Base-by-base conservation (phyloP, 1,284 basidiomycete species). In the Inonotus obliquus region DNA sequence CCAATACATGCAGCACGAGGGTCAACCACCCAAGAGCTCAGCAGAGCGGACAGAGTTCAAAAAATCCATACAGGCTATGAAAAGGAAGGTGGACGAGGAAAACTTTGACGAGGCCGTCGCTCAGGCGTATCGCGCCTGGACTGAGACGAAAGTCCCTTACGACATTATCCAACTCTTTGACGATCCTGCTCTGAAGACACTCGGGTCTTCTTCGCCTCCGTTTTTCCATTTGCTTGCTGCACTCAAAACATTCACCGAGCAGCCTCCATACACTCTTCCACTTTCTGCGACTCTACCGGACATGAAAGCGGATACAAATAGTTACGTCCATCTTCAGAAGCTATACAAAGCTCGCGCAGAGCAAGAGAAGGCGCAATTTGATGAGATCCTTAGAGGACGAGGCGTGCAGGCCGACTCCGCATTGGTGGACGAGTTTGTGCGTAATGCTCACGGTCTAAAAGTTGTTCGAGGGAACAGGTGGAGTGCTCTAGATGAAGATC, bases 31-130 rank as follows among this genome's bases (percentile, higher is more conserved):
- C 1, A 75, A 79, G 64, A 85, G 81, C 0, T 78, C 78, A 35
- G 80, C 79, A 0, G 92, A 97, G 68, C 88, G 91, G 68, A 80
- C 87, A 63, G 85, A 82, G 21, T 96, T 98, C 77, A 93, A 94
- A 70, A 77, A 82, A 56, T 65, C 63, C 7, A 77, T 96, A 59
- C 73, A 75, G 37, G 76, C 73, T 1, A 83, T 85, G 78, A 86
- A 83, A 67, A 72, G 80, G 63, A 92, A 94, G 68, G 69, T 76
- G 0, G 96, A 99, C 72, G 92, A 96, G 69, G 96, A 99, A 76
- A 98, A 98, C 76, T 94, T 95, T 72, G 96, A 98, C 67, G 95
- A 97, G 73, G 95, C 94, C 0, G 82, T 90, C 66, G 80, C 86
- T 1, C 87, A 95, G 73, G 88, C 89, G 0, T 91, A 90, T 72